Base-by-base conservation (phyloP, 805 yeast species). In the Babjeviella inositovora region DNA sequence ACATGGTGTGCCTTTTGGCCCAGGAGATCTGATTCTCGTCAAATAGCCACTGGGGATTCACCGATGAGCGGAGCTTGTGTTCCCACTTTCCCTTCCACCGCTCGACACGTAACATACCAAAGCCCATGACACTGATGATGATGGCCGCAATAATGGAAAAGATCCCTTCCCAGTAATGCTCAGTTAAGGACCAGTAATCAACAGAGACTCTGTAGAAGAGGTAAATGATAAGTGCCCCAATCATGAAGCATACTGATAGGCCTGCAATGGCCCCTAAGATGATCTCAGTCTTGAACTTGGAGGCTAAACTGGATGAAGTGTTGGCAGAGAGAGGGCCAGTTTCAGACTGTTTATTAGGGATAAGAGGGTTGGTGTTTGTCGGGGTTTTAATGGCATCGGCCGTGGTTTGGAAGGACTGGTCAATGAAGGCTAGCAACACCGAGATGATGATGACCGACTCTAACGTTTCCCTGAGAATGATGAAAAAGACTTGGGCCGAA, bases 401-500 rank as follows among this genome's bases (percentile, higher is more conserved):
- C n/a, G n/a, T n/a, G n/a, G n/a, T n/a, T n/a, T n/a, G 32, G 45
- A 14, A 40, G 41, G n/a, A n/a, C 27, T 57, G 60, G 25, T 55
- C 51, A 29, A 58, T 40, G 33, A 58, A 58, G 8, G 63, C 53
- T 11, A 58, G 41, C 13, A 58, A 41, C 12, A 58, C 66, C n/a
- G 63, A 56, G 10, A 58, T 47, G 25, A 58, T 57, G 28, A 58
- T 57, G 6, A 63, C 63, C 31, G 53, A 51, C 28, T 58, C 66
- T 23, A 58, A 32, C 2, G 65, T 57, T 31, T 58, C 66, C 26
- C 66, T 38, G 15, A 58, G 40, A 13, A 58, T 54, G 14, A 58
- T 57, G 25, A 58, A 47, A 33, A 58, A 58, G 18, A 53, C 55
- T 39, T 58, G 64, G 23, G 52, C 41, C 13, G 65, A 58, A 32